Evolutionary conservation across 768 basidiomycete species (phyloP), one percentile per base, ranked within the genome.

Genomic region (Suillus luteus): DNA sequence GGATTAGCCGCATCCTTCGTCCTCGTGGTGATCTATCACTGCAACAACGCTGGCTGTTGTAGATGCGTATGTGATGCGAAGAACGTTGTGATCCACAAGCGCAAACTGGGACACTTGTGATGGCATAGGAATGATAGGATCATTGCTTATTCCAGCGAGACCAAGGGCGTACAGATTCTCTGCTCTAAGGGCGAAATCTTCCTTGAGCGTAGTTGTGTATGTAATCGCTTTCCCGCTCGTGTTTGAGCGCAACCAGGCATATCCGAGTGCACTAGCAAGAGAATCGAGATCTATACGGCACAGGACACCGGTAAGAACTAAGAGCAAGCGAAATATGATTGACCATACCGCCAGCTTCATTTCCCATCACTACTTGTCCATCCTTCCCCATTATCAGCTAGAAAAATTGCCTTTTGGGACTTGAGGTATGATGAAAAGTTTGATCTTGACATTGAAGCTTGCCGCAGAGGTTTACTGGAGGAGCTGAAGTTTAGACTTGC

Each of bases 341-440:
- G 22, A 60, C 44, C 62, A 17, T 73, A 96, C 96, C 96, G 71
- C 96, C 96, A 15, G 96, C 94, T 76, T 99, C 96, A 74, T 99
- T 99, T 0, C 96, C 96, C 88, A 95, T 92, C 0, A 88, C 90
- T 6, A 97, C 81, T 27, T 0, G 86, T 90, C 96, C 95, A 99
- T 55, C 86, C 84, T 7, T 73, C 67, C 0, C 79, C 83, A 48
- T 81, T 80, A 57, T 88, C 90, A 19, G 69, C 71, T 24, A 95
- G 75, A 70, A 92, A 97, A 31, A 72, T 76, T 31, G 77, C 71
- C 72, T 91, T 93, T 63, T 85, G 76, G 27, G 71, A 71, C n/a
- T 59, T 37, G 17, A 88, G 73, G 67, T 82, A 83, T 8, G 71
- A 70, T 2, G 79, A 73, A 37, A 84, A 70, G 59, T 63, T 66